These are phyloP conservation scores for Mycena capillaripes DNA, from an alignment of 768 basidiomycete genomes.

Conservation along the genomic window DNA sequence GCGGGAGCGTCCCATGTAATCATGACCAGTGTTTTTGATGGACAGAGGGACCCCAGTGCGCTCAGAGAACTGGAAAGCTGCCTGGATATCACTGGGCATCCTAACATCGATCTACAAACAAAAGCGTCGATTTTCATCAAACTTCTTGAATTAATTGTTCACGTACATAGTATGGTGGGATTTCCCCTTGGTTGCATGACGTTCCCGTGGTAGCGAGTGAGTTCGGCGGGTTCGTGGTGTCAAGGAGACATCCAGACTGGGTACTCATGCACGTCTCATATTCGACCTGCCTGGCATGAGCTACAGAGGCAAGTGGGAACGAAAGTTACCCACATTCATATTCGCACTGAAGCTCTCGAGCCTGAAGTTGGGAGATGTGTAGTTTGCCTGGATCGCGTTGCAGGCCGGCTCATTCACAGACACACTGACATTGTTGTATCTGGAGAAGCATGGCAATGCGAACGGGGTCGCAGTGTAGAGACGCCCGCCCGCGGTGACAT, in stretches of 20 bases:
- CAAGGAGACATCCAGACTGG: conserved; percentile 11
- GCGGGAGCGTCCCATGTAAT: conserved; percentile 43
- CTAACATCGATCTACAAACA: conserved; percentile 41
- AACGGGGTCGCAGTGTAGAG: conserved; percentile 19
- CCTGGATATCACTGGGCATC: conserved; percentile 36
- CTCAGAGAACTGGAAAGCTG: conserved; percentile 40
- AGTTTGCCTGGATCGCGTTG: conserved; percentile 7
- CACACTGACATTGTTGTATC: conserved; percentile 12
- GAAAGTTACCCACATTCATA: conserved; percentile 13
- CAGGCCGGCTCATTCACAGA: not conserved
- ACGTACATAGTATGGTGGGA: conserved; percentile 29
- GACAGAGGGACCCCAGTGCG: conserved; percentile 37
- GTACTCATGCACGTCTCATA: conserved; percentile 25
- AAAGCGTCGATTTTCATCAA: too few relatives aligned
- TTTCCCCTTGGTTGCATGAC: conserved; percentile 28
- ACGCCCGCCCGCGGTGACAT: conserved; percentile 16
- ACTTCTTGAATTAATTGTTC: not conserved
- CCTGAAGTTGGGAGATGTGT: conserved; percentile 9
- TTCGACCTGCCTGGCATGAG: not conserved
- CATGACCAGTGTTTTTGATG: conserved; percentile 48
- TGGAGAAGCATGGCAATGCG: conserved; percentile 22
- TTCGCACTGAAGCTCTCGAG: conserved; percentile 17
- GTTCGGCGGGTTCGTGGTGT: conserved; percentile 1
- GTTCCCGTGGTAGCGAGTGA: conserved; percentile 1
- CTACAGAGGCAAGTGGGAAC: not conserved